phyloP scores from a whole-genome alignment of 345 rosid species.

The Gossypium turneri region DNA sequence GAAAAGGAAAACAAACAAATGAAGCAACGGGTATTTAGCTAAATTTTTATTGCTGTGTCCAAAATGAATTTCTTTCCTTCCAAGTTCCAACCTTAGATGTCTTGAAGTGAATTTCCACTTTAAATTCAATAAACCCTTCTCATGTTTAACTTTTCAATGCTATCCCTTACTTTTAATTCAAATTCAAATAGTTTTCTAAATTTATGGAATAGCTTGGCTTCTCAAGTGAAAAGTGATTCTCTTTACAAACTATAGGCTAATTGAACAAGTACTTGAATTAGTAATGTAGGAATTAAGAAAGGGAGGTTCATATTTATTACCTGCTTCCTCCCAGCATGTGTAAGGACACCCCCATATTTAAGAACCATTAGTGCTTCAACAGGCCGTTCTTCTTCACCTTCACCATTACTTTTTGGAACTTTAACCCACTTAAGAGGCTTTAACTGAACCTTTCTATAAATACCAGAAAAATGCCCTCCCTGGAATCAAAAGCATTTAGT shows the following conservation, averaged over 20 bases:
- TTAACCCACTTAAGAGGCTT: slow-evolving; percentile 94
- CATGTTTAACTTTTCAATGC: not conserved
- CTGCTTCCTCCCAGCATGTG: slow-evolving; percentile 99
- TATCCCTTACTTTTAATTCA: not conserved
- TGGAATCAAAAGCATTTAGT: slow-evolving; percentile 32
- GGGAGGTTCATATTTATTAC: slow-evolving; percentile 29
- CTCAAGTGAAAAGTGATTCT: not conserved
- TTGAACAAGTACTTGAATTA: not conserved
- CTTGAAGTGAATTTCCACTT: not conserved
- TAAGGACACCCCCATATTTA: slow-evolving; percentile 98
- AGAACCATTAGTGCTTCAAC: slow-evolving; percentile 97
- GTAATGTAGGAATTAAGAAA: not conserved
- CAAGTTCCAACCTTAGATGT: slow-evolving; percentile 3
- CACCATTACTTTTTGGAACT: slow-evolving; percentile 67
- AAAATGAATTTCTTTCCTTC: not conserved
- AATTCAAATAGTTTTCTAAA: slow-evolving; percentile 2
- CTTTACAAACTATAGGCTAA: not conserved
- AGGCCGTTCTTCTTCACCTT: slow-evolving; percentile 94
- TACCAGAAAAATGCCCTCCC: slow-evolving; percentile 99
- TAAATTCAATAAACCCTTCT: not conserved
- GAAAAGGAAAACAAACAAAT: slow-evolving; percentile 9
- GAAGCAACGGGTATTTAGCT: not conserved
- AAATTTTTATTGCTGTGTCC: not conserved
- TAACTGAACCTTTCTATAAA: slow-evolving; percentile 95
- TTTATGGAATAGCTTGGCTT: not conserved